Evolutionary conservation across 2,329 filamentous ascomycete genomes (phyloP).

Genomic region (Alternaria arbusti): DNA sequence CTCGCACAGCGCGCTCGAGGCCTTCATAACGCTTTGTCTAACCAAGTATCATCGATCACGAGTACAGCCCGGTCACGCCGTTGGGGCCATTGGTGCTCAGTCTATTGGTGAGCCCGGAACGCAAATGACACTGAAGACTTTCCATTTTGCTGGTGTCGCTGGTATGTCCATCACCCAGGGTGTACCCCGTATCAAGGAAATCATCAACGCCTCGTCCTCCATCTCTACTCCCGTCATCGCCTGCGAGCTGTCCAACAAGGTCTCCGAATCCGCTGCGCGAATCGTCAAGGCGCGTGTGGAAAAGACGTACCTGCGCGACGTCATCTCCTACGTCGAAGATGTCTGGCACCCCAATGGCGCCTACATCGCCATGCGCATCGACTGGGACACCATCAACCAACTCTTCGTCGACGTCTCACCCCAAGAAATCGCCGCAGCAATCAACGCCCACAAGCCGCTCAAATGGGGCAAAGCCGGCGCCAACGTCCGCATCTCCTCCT

Average conservation of each 20-base stretch:
- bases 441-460: conserved; percentile 81
- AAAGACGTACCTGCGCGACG: conserved; percentile 88
- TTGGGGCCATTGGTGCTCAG: conserved; percentile 94
- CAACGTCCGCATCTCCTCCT: conserved; percentile 46
- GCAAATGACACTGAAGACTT: conserved; percentile 99
- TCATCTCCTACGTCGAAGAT: conserved; percentile 82
- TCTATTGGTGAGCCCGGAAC: conserved; percentile 98
- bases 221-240: conserved; percentile 95
- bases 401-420: conserved; percentile 82
- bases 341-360: conserved; percentile 80
- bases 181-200: conserved; percentile 99
- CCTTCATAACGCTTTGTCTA: conserved; percentile 82
- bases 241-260: conserved; percentile 80
- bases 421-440: conserved; percentile 75
- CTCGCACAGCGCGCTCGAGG: conserved; percentile 72
- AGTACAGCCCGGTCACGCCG: conserved; percentile 92
- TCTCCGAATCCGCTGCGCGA: conserved; percentile 78
- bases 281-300: conserved; percentile 94
- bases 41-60: conserved; percentile 90
- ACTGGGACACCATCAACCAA: conserved; percentile 77
- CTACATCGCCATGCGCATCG: conserved; percentile 81
- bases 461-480: conserved; percentile 74
- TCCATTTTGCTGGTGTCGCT: conserved; percentile 99
- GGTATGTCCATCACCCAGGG: conserved; percentile 99
- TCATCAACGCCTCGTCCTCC: conserved; percentile 94